Evolutionary conservation across 148 eudicot species (phyloP), one percentile per base, ranked within the genome.

Genomic region (Nyssa sinensis): DNA sequence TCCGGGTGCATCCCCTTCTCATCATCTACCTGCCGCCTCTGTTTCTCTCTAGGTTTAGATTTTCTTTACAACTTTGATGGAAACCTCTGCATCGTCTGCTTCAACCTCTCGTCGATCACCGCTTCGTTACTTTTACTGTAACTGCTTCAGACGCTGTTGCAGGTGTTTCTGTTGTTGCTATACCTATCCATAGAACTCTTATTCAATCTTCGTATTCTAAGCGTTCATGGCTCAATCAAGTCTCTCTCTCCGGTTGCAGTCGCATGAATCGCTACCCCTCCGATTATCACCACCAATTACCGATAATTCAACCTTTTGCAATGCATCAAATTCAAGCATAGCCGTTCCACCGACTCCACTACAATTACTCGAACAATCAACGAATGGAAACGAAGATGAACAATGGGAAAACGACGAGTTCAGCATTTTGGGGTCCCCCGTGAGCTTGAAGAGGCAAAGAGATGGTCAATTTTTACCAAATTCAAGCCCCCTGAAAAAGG

Each of bases 401-500:
- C 51, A 44, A 44, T 2, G 17, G 16, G 3, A 12, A 44, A 44
- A 11, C 16, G 51, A 44, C 12, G 51, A 44, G 16, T 0, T 12
- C 16, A 13, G 51, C 51, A 44, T 44, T 44, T 44, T n/a, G n/a
- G 24, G 97, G 97, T 5, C 93, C 91, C 49, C 74, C 93, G 0
- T 94, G 98, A 87, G 90, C 47, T 69, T 94, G 14, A 91, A 91
- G 78, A 78, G 94, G 67, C 84, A 82, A 28, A 85, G 98, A n/a
- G 98, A 91, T 28, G 71, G 88, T 51, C 91, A 90, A 67, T 86
- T 85, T 34, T 74, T 82, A n/a, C 69, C 88, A 13, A 76, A 84
- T 0, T 83, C 90, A 0, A 87, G 88, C 1, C 70, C 71, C 0
- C 37, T 72, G 13, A 90, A 84, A 69, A 75, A 88, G 7, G 75